Evolutionary conservation across 441 rosid genomes (phyloP).

Genomic region (Jatropha multifida): DNA sequence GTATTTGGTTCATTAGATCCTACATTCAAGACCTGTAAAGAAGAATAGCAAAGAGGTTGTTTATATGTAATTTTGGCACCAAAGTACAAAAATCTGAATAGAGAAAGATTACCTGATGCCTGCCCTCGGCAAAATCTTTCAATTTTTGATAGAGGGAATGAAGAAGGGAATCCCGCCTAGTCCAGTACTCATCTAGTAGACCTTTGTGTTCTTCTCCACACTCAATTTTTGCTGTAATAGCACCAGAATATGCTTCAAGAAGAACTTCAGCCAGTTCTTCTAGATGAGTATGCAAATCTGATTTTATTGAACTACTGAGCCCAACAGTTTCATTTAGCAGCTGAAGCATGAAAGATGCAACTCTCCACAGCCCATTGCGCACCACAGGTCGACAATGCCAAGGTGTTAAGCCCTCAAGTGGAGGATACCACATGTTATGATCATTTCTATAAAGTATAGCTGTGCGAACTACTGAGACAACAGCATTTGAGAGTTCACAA

Average conservation of each 20-base stretch:
- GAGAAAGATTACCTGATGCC: conserved; percentile 50
- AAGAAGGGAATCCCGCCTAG: conserved; percentile 69
- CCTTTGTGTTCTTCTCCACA: conserved; percentile 70
- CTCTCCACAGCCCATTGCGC: conserved; percentile 78
- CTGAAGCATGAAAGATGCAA: conserved; percentile 72
- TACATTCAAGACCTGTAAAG: conserved; percentile 50
- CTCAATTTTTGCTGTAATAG: conserved; percentile 69
- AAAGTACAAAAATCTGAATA: conserved; percentile 8
- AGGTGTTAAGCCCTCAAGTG: conserved; percentile 81
- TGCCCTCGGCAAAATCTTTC: conserved; percentile 48
- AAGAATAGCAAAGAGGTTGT: conserved; percentile 17
- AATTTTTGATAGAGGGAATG: conserved; percentile 68
- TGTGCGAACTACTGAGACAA: conserved; percentile 61
- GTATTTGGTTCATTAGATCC: conserved; percentile 38
- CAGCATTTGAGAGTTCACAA: conserved; percentile 76
- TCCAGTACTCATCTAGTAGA: conserved; percentile 76
- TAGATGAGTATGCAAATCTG: conserved; percentile 56
- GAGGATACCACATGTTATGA: conserved; percentile 90
- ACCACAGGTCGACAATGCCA: conserved; percentile 72
- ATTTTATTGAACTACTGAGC: conserved; percentile 56
- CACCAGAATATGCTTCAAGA: conserved; percentile 70
- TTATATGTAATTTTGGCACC: conserved; percentile 13
- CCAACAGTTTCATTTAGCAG: conserved; percentile 57
- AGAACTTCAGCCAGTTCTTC: conserved; percentile 69
- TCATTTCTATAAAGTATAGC: conserved; percentile 71